Percentiles rank a stretch among this genome's conserved stretches.
Evolutionary conservation across 768 basidiomycete genomes (phyloP).

Genomic region (Hygrocybe coccinea): DNA sequence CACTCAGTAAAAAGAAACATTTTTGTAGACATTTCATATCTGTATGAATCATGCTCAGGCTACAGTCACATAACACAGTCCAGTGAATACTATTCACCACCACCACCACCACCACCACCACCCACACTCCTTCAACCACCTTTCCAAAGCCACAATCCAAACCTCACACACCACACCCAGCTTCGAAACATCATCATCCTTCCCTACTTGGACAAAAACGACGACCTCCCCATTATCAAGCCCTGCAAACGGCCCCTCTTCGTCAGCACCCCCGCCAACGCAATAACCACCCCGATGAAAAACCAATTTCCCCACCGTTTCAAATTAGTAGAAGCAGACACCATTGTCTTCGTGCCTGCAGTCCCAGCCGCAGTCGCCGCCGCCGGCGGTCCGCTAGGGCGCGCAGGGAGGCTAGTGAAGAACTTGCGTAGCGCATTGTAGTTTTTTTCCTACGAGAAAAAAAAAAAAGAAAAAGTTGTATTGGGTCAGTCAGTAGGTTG

Average conservation of each 20-base stretch:
- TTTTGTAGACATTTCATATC: no score
- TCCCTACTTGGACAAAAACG: neutral
- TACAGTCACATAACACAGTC: no score
- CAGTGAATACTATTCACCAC: no score
- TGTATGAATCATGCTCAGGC: no score
- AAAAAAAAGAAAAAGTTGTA: neutral
- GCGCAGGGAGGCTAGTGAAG: constrained; percentile 37
- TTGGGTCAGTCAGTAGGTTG: no score
- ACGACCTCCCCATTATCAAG: neutral
- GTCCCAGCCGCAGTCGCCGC: neutral
- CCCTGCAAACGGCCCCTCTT: constrained; percentile 26
- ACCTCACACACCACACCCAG: no score
- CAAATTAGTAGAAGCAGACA: constrained; percentile 10
- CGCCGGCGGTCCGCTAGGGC: constrained; percentile 40
- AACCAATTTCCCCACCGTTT: constrained; percentile 46
- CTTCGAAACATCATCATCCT: no score
- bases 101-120: no score
- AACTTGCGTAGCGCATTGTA: constrained; percentile 27
- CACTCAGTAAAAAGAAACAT: no score
- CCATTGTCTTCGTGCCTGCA: no score
- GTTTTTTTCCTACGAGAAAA: constrained; percentile 27
- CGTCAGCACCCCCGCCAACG: constrained; percentile 41
- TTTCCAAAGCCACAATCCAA: no score
- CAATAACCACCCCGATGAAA: constrained; percentile 38
- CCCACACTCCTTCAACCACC: no score